A percentile compares a stretch with the other conserved stretches of the same genome.
These are phyloP conservation scores for Apophysomyces trapeziformis DNA, from an alignment of 371 early-diverging fungal species.

Conservation along the genomic window DNA sequence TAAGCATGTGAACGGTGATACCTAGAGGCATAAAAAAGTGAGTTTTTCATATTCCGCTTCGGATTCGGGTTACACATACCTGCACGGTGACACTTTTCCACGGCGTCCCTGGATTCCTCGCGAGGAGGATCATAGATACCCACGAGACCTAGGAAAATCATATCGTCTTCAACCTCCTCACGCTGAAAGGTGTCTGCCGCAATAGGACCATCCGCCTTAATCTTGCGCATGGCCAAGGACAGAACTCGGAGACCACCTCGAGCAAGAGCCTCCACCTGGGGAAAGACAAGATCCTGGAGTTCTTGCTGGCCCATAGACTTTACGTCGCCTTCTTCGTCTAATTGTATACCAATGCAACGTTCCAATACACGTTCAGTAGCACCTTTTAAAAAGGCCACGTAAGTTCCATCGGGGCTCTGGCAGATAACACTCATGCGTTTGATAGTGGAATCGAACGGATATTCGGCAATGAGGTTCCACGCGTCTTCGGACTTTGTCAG, in stretches of 20 bases:
- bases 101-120: conserved; percentile 74
- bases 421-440: conserved; percentile 94
- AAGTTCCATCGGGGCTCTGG: conserved; percentile 57
- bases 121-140: conserved; percentile 96
- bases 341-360: conserved; percentile 59
- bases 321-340: conserved; percentile 47
- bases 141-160: conserved; percentile 88
- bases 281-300: conserved; percentile 54
- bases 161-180: conserved; percentile 70
- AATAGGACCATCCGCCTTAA: conserved; percentile 49
- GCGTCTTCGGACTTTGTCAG: conserved; percentile 48
- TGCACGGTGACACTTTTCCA: conserved; percentile 85
- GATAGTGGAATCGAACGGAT: conserved; percentile 82
- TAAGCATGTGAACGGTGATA: conserved; percentile 94
- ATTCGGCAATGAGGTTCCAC: conserved; percentile 77
- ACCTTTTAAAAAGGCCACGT: conserved; percentile 65
- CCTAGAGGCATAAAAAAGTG: not conserved
- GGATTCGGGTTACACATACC: conserved; percentile 72
- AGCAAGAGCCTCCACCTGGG: conserved; percentile 63
- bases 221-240: conserved; percentile 49
- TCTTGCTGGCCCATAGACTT: conserved; percentile 44
- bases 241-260: conserved; percentile 75
- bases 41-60: conserved; percentile 74
- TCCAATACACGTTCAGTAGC: conserved; percentile 77
- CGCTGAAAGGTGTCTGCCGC: conserved; percentile 56